A percentile compares a stretch with the other conserved stretches of the same genome.
These are phyloP conservation scores for Rhodotorula kratochvilovae DNA, from an alignment of 768 basidiomycete genomes.

Conservation along the genomic window DNA sequence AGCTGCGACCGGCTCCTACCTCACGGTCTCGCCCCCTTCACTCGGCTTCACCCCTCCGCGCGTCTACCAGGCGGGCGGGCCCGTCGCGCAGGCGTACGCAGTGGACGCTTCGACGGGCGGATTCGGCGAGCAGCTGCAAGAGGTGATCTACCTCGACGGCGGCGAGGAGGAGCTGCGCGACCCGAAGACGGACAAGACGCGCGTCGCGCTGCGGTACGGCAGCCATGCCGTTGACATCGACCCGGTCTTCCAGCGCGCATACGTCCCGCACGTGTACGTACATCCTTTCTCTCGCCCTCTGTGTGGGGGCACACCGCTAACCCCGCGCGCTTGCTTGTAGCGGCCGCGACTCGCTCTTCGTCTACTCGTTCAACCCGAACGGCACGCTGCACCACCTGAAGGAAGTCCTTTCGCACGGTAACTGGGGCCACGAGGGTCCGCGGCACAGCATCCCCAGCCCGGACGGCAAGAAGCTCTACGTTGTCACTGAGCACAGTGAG, in stretches of 20 bases:
- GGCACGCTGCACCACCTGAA: conserved; percentile 34
- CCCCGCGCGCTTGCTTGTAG: not conserved
- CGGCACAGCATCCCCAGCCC: conserved; percentile 40
- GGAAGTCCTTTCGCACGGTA: conserved; percentile 30
- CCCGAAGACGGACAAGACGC: conserved; percentile 41
- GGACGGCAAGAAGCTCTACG: conserved; percentile 40
- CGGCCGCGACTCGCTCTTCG: conserved; percentile 40
- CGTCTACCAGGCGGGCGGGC: conserved; percentile 44
- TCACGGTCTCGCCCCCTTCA: conserved; percentile 32
- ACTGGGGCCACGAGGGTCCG: conserved; percentile 40
- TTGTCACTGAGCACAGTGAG: conserved; percentile 45
- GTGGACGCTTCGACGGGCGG: conserved; percentile 18
- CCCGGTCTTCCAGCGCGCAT: conserved; percentile 26
- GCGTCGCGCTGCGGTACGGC: conserved; percentile 44
- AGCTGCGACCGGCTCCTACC: conserved; percentile 44
- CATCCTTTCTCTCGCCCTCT: not conserved
- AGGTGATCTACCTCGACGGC: conserved; percentile 40
- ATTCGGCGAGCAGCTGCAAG: conserved; percentile 41
- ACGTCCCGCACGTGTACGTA: conserved; percentile 44
- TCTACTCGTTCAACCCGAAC: conserved; percentile 36
- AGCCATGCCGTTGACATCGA: conserved; percentile 43
- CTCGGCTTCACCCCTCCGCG: conserved; percentile 9
- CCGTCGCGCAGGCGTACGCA: conserved; percentile 42
- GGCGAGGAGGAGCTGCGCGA: conserved; percentile 32
- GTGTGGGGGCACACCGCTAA: not conserved